Conservation (phyloP, 179 eudicot genomes). For the Vitellaria paradoxa region DNA sequence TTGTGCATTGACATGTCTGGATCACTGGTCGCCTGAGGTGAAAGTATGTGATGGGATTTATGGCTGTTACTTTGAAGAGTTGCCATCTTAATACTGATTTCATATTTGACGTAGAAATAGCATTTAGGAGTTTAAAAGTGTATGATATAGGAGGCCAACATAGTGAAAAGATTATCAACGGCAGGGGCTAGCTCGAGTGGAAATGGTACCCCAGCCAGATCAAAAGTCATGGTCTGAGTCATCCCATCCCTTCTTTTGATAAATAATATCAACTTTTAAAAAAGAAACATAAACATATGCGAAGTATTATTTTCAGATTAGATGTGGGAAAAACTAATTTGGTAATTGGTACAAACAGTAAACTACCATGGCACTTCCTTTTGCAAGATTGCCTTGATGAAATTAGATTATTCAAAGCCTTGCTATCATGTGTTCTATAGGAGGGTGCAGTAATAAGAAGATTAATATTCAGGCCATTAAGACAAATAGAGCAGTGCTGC, state of each 20-base stretch:
- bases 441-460: not conserved
- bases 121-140: not conserved
- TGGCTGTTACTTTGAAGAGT: not conserved
- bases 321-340: not conserved
- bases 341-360: not conserved
- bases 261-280: no score
- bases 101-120: not conserved
- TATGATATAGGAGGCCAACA: not conserved
- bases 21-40: slow-evolving; percentile 96
- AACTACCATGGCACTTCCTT: not conserved
- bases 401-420: not conserved
- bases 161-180: not conserved
- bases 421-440: not conserved
- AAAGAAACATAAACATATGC: no score
- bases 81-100: not conserved
- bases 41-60: slow-evolving; percentile 46
- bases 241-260: no score
- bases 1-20: slow-evolving; percentile 81
- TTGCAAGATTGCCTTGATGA: not conserved
- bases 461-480: not conserved
- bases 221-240: no score
- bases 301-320: not conserved
- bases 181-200: no score
- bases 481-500: not conserved
- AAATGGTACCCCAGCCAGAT: no score